phyloP scores from a whole-genome alignment of 495 filamentous ascomycete genomes.

The Antarctomyces pellizariae region DNA sequence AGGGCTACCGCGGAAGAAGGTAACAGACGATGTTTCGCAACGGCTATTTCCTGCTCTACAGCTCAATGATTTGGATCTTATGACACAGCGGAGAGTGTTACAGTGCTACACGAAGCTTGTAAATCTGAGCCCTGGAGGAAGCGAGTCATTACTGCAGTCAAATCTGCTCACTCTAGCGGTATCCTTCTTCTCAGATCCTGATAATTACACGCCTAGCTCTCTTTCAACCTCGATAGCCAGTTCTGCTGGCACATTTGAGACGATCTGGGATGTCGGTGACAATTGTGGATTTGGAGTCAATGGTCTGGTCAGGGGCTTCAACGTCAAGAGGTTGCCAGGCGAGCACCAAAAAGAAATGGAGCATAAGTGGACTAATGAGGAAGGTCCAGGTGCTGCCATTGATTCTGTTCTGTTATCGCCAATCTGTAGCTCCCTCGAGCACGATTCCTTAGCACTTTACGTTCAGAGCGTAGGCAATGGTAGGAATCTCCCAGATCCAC shows the following conservation, averaged over 20 bases:
- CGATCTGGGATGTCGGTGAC: slow-evolving; percentile 82
- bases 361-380: slow-evolving; percentile 34
- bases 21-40: slow-evolving; percentile 68
- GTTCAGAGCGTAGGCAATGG: slow-evolving; percentile 34
- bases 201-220: slow-evolving; percentile 61
- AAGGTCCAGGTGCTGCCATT: slow-evolving; percentile 42
- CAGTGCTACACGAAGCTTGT: slow-evolving; percentile 89
- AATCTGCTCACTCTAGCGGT: slow-evolving; percentile 84
- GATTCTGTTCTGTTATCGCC: slow-evolving; percentile 49
- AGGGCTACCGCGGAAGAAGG: slow-evolving; percentile 60
- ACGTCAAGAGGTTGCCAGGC: slow-evolving; percentile 42
- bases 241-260: slow-evolving; percentile 75
- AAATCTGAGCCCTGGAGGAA: slow-evolving; percentile 60
- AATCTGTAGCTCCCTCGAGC: slow-evolving; percentile 61
- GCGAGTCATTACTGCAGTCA: slow-evolving; percentile 69
- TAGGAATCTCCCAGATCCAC: slow-evolving; percentile 44
- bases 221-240: slow-evolving; percentile 82
- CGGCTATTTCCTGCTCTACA: slow-evolving; percentile 71
- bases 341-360: slow-evolving; percentile 35
- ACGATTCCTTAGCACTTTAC: slow-evolving; percentile 73
- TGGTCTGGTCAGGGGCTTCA: slow-evolving; percentile 57
- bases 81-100: slow-evolving; percentile 80
- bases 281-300: slow-evolving; percentile 88
- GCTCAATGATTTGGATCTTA: slow-evolving; percentile 72
- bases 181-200: slow-evolving; percentile 80